phyloP scores from a whole-genome alignment of 108 stramenopile genomes.

The Skeletonema costatum region DNA sequence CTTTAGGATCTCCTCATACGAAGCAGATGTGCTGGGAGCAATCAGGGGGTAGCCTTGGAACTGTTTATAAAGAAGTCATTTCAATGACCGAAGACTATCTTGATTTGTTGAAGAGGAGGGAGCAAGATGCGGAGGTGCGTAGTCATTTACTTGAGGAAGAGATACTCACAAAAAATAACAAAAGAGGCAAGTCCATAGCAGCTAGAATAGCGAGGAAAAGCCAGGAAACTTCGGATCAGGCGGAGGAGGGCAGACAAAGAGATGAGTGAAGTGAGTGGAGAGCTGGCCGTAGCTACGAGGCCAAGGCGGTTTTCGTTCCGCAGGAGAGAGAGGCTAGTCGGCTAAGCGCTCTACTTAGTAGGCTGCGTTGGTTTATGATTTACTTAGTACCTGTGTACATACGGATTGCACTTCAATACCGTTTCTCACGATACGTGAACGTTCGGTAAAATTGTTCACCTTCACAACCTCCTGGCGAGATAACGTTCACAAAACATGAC shows the following conservation, averaged over 20 bases:
- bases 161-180: background rate
- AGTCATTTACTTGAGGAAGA: background rate
- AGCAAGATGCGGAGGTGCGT: background rate
- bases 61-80: slow-evolving; percentile 42
- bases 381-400: no score
- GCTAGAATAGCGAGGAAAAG: slow-evolving; percentile 6
- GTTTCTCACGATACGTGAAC: no score
- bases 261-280: background rate
- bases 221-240: background rate
- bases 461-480: no score
- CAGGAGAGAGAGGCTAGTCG: background rate
- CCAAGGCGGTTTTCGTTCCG: background rate
- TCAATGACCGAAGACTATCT: slow-evolving; percentile 33
- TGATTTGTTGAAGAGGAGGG: slow-evolving; percentile 6
- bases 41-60: slow-evolving; percentile 37
- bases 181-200: background rate
- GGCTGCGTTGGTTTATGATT: no score
- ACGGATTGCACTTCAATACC: no score
- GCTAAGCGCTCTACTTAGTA: no score
- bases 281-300: background rate
- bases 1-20: slow-evolving; percentile 47
- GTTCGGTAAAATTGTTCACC: no score
- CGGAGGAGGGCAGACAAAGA: background rate
- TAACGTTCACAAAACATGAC: no score
- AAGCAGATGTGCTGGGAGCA: slow-evolving; percentile 68